Conservation (phyloP, 345 rosid genomes). For the Aurinia saxatilis region DNA sequence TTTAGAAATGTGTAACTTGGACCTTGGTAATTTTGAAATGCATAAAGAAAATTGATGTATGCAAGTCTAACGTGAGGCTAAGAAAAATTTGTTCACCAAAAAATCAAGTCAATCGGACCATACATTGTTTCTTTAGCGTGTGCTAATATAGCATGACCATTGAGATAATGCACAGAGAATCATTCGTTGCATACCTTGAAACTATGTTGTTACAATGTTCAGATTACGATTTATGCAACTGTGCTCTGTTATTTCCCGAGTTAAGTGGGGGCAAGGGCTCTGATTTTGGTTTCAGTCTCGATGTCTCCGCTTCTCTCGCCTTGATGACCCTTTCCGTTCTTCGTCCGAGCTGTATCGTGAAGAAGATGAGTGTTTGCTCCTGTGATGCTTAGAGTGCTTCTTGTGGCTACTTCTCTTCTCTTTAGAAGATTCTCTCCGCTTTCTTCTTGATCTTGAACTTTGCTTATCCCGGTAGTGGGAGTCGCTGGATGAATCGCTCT, state of each 20-base stretch:
- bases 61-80: background rate
- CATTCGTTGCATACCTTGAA: background rate
- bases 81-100: background rate
- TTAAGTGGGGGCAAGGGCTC: background rate
- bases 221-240: background rate
- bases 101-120: background rate
- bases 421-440: slow-evolving; percentile 35
- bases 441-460: slow-evolving; percentile 51
- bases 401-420: slow-evolving; percentile 60
- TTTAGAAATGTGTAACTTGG: no score
- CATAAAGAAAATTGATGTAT: no score
- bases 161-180: background rate
- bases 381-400: slow-evolving; percentile 54
- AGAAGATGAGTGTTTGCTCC: slow-evolving; percentile 40
- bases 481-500: slow-evolving; percentile 51
- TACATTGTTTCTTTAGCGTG: background rate
- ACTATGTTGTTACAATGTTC: background rate
- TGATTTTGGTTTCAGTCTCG: slow-evolving; percentile 29
- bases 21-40: no score
- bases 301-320: slow-evolving; percentile 39
- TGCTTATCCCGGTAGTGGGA: slow-evolving; percentile 26
- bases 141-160: slow-evolving; percentile 1
- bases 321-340: slow-evolving; percentile 32
- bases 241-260: background rate
- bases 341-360: slow-evolving; percentile 29